Evolutionary conservation across 2,329 filamentous ascomycete genomes (phyloP).

Genomic region (Diaporthe humulicola): DNA sequence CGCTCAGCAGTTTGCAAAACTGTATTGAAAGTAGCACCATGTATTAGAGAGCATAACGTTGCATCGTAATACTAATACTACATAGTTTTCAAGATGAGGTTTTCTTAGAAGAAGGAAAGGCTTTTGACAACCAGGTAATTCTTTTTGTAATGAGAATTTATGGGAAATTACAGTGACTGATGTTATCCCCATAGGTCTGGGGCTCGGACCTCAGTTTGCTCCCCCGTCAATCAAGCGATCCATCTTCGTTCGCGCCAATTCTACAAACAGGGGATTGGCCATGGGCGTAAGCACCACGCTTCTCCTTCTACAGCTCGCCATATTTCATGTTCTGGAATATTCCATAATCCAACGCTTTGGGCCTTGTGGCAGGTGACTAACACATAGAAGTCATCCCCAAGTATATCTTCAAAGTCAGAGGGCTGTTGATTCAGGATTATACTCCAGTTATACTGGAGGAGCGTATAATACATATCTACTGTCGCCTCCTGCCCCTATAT

Average conservation of each 20-base stretch:
- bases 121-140: constrained; percentile 11
- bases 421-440: background rate
- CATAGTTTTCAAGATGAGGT: constrained; percentile 4
- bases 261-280: background rate
- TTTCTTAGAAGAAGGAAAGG: constrained; percentile 10
- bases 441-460: background rate
- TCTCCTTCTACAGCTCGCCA: no score
- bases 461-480: background rate
- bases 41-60: background rate
- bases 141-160: no score
- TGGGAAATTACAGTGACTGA: background rate
- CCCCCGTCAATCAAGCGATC: background rate
- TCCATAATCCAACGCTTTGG: no score
- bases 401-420: background rate
- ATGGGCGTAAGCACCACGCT: no score
- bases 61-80: background rate
- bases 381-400: no score
- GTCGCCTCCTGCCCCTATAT: background rate
- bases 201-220: background rate
- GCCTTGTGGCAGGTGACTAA: no score
- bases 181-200: background rate
- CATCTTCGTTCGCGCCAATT: background rate
- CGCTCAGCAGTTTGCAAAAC: background rate
- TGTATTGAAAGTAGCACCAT: background rate
- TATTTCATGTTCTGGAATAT: no score